Conservation (phyloP, 1,284 basidiomycete species). For the Moesziomyces globuligerus region DNA sequence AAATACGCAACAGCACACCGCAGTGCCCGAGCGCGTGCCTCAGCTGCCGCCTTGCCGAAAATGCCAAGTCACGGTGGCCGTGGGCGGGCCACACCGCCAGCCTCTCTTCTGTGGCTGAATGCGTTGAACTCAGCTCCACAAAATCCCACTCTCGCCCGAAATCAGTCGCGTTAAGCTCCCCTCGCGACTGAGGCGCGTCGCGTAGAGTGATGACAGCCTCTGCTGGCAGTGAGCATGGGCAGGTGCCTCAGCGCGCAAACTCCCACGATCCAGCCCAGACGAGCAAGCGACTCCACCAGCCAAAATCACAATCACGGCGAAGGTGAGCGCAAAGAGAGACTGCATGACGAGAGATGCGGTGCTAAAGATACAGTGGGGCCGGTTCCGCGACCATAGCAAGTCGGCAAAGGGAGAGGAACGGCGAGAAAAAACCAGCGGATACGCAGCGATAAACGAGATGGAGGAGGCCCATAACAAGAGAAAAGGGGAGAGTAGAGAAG, state of each 20-base stretch:
- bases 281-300: neutral
- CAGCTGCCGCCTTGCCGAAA: neutral
- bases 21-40: too few species aligned
- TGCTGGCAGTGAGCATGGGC: too few species aligned
- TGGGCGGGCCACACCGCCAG: too few species aligned
- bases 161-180: neutral
- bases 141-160: neutral
- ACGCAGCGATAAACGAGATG: neutral
- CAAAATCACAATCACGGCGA: neutral
- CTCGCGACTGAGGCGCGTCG: too few species aligned
- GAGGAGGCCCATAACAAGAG: neutral
- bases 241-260: too few species aligned
- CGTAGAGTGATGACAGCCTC: too few species aligned
- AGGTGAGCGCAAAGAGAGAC: neutral
- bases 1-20: neutral
- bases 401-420: neutral
- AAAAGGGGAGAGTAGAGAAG: neutral
- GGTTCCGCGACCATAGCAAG: neutral
- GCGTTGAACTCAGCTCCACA: neutral
- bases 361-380: constrained; percentile 27
- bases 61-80: neutral
- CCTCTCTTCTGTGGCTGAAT: too few species aligned
- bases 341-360: constrained; percentile 10
- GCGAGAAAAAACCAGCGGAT: neutral
- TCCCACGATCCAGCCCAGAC: too few species aligned